phyloP scores from a whole-genome alignment of 192 early-diverging fungal genomes.

The Podila clonocystis region DNA sequence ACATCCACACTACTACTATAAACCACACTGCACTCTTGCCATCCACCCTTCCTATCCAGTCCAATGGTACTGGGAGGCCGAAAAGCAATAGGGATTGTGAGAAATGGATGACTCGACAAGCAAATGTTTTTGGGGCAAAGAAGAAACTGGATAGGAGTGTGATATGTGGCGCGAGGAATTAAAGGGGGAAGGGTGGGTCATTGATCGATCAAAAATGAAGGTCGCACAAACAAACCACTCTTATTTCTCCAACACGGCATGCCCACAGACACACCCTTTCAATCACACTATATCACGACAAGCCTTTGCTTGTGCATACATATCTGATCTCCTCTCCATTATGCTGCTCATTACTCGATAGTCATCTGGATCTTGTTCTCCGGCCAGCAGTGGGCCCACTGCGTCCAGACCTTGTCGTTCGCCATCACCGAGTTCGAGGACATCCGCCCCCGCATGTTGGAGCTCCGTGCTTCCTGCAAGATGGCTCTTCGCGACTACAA shows the following conservation, averaged over 20 bases:
- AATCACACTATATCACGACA: no score
- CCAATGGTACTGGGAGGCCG: no score
- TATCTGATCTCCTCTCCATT: neutral
- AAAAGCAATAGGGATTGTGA: neutral
- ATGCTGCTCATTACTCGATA: neutral
- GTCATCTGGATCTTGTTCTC: slow-evolving; percentile 67
- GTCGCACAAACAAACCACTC: no score
- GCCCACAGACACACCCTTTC: no score
- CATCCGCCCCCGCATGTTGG: slow-evolving; percentile 61
- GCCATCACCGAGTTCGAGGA: slow-evolving; percentile 62
- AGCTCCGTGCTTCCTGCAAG: slow-evolving; percentile 65
- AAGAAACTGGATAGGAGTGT: neutral
- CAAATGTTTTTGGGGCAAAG: neutral
- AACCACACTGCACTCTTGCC: no score
- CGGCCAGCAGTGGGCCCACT: slow-evolving; percentile 67
- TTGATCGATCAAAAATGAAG: no score
- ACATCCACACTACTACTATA: no score
- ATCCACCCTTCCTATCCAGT: no score
- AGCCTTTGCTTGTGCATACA: no score
- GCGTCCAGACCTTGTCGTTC: slow-evolving; percentile 63
- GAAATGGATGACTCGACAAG: neutral
- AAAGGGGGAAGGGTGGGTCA: no score
- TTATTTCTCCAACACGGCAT: no score
- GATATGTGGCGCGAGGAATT: neutral
- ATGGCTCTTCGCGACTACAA: slow-evolving; percentile 56